Conservation (phyloP, 192 early-diverging fungal species). For the Linderina pennispora region DNA sequence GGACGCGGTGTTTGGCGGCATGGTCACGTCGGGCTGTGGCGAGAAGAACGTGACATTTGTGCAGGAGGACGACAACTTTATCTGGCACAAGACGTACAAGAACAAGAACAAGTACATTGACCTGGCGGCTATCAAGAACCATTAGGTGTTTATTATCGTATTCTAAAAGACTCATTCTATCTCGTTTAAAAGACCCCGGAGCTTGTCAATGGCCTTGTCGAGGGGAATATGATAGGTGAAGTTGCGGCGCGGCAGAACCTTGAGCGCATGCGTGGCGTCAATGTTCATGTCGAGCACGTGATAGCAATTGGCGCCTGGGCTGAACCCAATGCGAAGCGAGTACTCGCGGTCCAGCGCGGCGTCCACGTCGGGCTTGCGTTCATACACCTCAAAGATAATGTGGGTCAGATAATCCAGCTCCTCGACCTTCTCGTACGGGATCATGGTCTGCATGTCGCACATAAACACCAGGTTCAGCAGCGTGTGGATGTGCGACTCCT, state of each 20-base stretch:
- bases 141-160: slow-evolving; percentile 5
- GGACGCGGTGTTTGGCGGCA: slow-evolving; percentile 39
- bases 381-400: slow-evolving; percentile 96
- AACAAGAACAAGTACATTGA: slow-evolving; percentile 42
- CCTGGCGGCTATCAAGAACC: slow-evolving; percentile 30
- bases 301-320: slow-evolving; percentile 84
- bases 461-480: slow-evolving; percentile 88
- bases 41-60: slow-evolving; percentile 17
- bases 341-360: slow-evolving; percentile 60
- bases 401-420: slow-evolving; percentile 97
- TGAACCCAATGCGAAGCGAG: slow-evolving; percentile 83
- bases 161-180: neutral
- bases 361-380: slow-evolving; percentile 57
- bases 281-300: slow-evolving; percentile 86
- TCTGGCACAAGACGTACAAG: slow-evolving; percentile 37
- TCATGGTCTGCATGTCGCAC: slow-evolving; percentile 71
- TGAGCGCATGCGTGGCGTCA: slow-evolving; percentile 73
- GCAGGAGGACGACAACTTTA: slow-evolving; percentile 27
- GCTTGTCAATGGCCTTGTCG: slow-evolving; percentile 58
- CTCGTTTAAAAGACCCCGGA: slow-evolving; percentile 21
- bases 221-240: slow-evolving; percentile 81
- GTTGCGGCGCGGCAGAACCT: slow-evolving; percentile 80
- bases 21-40: slow-evolving; percentile 37
- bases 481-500: slow-evolving; percentile 90
- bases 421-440: slow-evolving; percentile 57